Evolutionary conservation across 768 basidiomycete species (phyloP).

Genomic region (Austroboletus eburneus): DNA sequence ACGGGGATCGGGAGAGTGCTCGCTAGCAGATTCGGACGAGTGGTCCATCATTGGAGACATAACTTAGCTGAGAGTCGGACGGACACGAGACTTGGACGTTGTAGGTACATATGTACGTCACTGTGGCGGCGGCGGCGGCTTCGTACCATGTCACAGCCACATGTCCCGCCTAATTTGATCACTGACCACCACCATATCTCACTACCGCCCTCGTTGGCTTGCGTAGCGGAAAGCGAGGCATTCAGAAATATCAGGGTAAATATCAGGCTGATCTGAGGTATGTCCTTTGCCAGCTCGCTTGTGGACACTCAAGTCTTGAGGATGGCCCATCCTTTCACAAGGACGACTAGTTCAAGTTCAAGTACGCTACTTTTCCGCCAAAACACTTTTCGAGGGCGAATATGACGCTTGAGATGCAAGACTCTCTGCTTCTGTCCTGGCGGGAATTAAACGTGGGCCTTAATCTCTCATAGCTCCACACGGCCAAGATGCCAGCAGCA

Average conservation of each 20-base stretch:
- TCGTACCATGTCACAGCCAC: slow-evolving; percentile 10
- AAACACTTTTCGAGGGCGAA: neutral
- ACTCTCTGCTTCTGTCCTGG: neutral
- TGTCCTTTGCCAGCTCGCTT: neutral
- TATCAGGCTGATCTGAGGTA: neutral
- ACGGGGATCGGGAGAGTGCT: slow-evolving; percentile 4
- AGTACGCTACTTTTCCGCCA: no score
- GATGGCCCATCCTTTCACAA: no score
- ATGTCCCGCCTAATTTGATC: no score
- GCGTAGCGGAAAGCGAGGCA: no score
- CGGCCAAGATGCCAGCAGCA: neutral
- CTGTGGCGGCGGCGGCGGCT: no score
- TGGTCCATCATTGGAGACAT: slow-evolving; percentile 16
- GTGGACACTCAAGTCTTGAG: no score
- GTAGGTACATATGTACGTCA: no score
- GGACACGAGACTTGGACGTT: no score
- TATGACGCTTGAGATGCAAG: neutral
- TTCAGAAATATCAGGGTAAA: neutral
- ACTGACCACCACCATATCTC: no score
- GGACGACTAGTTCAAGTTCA: no score
- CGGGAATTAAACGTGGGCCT: neutral
- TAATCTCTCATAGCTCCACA: neutral
- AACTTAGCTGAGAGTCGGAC: no score
- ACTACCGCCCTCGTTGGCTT: no score
- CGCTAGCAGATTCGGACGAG: slow-evolving; percentile 1